Evolutionary conservation across 495 filamentous ascomycete genomes (phyloP).

Genomic region (Glutinoglossum americanum): DNA sequence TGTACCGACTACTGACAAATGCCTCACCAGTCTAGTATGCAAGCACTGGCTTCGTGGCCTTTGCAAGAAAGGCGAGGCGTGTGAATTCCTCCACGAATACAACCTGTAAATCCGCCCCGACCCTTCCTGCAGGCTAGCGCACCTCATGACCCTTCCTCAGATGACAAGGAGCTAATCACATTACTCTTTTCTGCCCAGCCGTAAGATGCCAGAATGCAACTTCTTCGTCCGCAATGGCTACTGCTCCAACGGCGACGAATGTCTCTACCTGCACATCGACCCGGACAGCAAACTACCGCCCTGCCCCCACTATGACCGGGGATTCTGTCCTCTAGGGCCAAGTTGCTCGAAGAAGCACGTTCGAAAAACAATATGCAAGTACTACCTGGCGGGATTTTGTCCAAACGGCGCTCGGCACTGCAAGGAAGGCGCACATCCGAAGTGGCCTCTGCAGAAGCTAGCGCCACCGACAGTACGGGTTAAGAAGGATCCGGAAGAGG

Average conservation of each 20-base stretch:
- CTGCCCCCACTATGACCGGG: constrained; percentile 87
- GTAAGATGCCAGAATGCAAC: constrained; percentile 94
- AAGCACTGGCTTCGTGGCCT: constrained; percentile 96
- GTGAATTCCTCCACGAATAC: constrained; percentile 96
- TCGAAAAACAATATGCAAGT: constrained; percentile 51
- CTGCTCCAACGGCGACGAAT: constrained; percentile 92
- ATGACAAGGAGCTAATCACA: background rate
- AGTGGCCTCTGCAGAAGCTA: constrained; percentile 47
- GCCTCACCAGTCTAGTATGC: constrained; percentile 49
- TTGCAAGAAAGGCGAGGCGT: constrained; percentile 88
- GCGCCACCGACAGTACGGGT: constrained; percentile 46
- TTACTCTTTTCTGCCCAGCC: constrained; percentile 15
- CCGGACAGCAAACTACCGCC: constrained; percentile 58
- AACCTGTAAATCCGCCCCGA: constrained; percentile 37
- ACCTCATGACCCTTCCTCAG: background rate
- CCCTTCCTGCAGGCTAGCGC: background rate
- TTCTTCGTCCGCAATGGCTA: constrained; percentile 75
- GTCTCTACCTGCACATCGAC: constrained; percentile 84
- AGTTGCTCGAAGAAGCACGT: constrained; percentile 74
- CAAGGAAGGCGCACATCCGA: constrained; percentile 56
- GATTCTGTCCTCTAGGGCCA: constrained; percentile 81
- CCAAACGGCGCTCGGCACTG: constrained; percentile 55
- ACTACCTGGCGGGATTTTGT: constrained; percentile 86
- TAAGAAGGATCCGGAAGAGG: constrained; percentile 34
- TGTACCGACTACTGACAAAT: background rate